Percentiles rank a stretch among this genome's conserved stretches.
These are phyloP conservation scores for Trichopus zeylanicus DNA, from an alignment of 116 monocot species.

Conservation along the genomic window DNA sequence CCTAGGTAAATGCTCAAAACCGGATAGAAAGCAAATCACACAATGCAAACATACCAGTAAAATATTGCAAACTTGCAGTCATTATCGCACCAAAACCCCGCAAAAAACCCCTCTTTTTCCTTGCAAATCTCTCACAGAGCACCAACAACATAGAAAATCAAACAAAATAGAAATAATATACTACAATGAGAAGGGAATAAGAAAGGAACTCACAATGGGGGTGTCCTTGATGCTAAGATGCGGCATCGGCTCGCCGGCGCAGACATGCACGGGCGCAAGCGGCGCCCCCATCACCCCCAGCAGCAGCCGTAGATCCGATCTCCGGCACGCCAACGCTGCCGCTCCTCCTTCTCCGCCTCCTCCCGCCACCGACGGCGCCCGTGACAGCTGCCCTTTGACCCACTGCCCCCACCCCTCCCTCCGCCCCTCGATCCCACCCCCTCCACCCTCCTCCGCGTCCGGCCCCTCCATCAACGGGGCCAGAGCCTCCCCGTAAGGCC, in stretches of 20 bases:
- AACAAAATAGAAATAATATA: not conserved
- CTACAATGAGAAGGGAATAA: not conserved
- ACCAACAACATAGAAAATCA: not conserved
- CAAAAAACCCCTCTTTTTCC: not conserved
- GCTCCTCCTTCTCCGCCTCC: no score
- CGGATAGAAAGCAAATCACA: no score
- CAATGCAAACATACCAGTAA: no score
- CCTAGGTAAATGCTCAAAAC: no score
- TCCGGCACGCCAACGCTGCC: conserved; percentile 1
- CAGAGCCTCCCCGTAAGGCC: conserved; percentile 24
- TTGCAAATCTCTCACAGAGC: no score
- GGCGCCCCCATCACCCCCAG: conserved; percentile 70
- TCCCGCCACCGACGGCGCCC: conserved; percentile 16
- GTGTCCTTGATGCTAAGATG: conserved; percentile 70
- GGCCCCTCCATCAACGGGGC: conserved; percentile 61
- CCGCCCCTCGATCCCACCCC: conserved; percentile 3
- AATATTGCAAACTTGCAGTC: no score
- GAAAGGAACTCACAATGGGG: conserved; percentile 37
- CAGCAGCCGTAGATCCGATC: conserved; percentile 41
- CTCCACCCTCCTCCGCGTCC: conserved; percentile 16
- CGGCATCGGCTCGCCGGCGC: conserved; percentile 43
- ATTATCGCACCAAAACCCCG: no score
- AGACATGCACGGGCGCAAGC: conserved; percentile 56
- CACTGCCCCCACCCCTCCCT: conserved; percentile 35
- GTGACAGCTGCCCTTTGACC: conserved; percentile 24